Evolutionary conservation across 2,329 filamentous ascomycete species (phyloP), one percentile per base, ranked within the genome.

Genomic region (Xylaria sp.): DNA sequence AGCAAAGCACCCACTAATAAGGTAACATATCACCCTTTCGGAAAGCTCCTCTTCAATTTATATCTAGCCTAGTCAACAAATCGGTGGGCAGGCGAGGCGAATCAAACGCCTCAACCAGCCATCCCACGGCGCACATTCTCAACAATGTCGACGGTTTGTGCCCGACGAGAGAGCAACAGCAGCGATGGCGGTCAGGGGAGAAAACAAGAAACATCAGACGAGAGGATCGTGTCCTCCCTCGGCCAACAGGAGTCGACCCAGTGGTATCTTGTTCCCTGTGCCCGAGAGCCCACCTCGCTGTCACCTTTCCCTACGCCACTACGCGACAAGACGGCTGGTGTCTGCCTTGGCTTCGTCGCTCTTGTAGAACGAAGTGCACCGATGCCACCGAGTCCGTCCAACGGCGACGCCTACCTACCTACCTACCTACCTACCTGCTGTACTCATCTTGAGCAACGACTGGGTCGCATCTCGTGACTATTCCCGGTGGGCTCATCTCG

Each of bases 141-240:
- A 50, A 57, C 57, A 16, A 54, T 25, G 35, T 57, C 37, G 13
- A 25, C 29, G n/a, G 57, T 68, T 68, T 68, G 61, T 68, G 62
- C 66, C 66, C 58, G 62, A 68, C 50, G n/a, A 42, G 55, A 51
- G n/a, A 55, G 35, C 40, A 51, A 9, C 16, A 47, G 35, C 29
- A 35, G 8, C 23, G 25, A 21, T 37, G 53, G 21, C 32, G 23
- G 37, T n/a, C 55, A 44, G 37, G 25, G 55, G 25, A 29, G 10
- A 13, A n/a, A 44, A 44, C 23, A 21, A 57, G 27, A 40, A 18
- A 27, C 13, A 37, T 44, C 48, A 63, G 59, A 55, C 35, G 57
- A 35, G 60, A 35, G 21, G 18, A 58, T 35, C n/a, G 8, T 25
- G 48, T 59, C 63, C 12, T 42, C 51, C 8, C 47, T 47, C 61